Base-by-base conservation (phyloP, 306 rosid species). In the Cucumis hystrix region DNA sequence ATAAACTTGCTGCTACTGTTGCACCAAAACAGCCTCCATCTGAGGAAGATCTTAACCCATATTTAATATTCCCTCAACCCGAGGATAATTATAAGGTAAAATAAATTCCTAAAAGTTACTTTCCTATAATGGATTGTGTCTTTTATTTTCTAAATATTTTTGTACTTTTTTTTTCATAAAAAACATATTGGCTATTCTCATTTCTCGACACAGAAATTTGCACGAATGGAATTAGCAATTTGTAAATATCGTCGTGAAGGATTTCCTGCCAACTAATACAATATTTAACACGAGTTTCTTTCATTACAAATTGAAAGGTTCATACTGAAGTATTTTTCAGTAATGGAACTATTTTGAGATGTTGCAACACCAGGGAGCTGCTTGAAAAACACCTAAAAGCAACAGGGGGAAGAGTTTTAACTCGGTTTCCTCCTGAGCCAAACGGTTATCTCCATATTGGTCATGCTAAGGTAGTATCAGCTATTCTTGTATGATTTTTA, bases 401-500 rank as follows among this genome's bases (percentile, higher is more conserved):
- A 79, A 88, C 93, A 0, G 88, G 90, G 49, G 90, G 96, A 69
- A 91, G 80, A 87, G 97, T 96, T 74, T 80, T 84, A 77, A 89
- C 99, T 74, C 99, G 99, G 15, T 96, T 96, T 88, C 99, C 99
- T 71, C 99, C 99, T 52, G 99, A 96, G 83, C 99, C 99, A 23
- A 96, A 96, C 87, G 99, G 99, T 45, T 96, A 86, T 89, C 87
- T 96, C 60, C 99, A 96, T 85, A 96, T 96, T 76, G 97, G 99
- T 82, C 99, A 96, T 83, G 98, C 99, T 69, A 96, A 96, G 97
- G 99, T 88, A 69, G 61, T 72, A 30, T 80, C 59, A 17, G 15
- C 40, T 59, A 11, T 25, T 39, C 37, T 25, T 77, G 30, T 43
- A 35, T n/a, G 18, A 6, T 52, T 52, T 52, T 25, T 16, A 0